phyloP scores from a whole-genome alignment of 768 basidiomycete genomes.

The Pisolithus microcarpus region DNA sequence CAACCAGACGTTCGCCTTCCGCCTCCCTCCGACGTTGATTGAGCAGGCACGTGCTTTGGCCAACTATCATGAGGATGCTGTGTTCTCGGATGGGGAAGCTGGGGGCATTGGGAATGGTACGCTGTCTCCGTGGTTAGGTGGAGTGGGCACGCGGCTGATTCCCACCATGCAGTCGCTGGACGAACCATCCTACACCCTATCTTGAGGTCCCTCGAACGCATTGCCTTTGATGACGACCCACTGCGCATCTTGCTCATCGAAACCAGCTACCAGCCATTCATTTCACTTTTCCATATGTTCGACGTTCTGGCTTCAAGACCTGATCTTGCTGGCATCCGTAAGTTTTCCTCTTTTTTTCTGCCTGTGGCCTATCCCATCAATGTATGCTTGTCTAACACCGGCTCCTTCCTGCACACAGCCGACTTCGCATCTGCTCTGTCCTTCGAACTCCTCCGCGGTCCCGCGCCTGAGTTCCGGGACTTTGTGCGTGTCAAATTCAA shows the following conservation, averaged over 20 bases:
- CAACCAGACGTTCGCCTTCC: slow-evolving; percentile 75
- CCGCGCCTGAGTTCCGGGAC: slow-evolving; percentile 68
- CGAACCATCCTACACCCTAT: slow-evolving; percentile 69
- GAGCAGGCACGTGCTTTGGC: slow-evolving; percentile 68
- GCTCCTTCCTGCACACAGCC: slow-evolving; percentile 33
- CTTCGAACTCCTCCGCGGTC: slow-evolving; percentile 69
- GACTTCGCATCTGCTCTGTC: slow-evolving; percentile 65
- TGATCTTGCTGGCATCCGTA: slow-evolving; percentile 56
- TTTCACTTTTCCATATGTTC: slow-evolving; percentile 76
- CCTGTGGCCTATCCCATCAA: neutral
- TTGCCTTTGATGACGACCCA: slow-evolving; percentile 71
- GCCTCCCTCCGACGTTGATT: slow-evolving; percentile 64
- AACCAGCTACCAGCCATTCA: slow-evolving; percentile 82
- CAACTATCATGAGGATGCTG: slow-evolving; percentile 68
- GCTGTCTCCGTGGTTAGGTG: slow-evolving; percentile 20
- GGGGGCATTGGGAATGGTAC: slow-evolving; percentile 71
- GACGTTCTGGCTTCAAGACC: slow-evolving; percentile 47
- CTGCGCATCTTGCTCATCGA: slow-evolving; percentile 71
- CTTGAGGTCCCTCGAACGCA: slow-evolving; percentile 62
- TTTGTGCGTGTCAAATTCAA: slow-evolving; percentile 79
- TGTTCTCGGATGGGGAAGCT: slow-evolving; percentile 60
- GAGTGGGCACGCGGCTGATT: neutral
- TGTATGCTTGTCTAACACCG: neutral
- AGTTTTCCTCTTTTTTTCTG: slow-evolving; percentile 24
- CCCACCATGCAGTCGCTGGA: slow-evolving; percentile 55